These are phyloP conservation scores for Xylariaceae sp. DNA, from an alignment of 2,329 filamentous ascomycete genomes.

Conservation along the genomic window DNA sequence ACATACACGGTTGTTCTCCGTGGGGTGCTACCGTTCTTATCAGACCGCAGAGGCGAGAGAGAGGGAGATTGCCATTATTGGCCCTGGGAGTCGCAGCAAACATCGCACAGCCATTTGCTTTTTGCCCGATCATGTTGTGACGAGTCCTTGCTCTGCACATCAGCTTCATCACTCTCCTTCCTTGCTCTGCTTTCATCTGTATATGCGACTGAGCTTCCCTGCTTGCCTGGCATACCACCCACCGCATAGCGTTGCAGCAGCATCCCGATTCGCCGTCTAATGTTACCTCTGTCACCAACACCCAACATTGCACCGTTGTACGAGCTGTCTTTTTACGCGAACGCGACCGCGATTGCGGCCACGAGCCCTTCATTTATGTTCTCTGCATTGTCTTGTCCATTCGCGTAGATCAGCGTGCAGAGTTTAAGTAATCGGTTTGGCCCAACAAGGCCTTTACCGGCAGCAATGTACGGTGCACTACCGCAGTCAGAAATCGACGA, in stretches of 20 bases:
- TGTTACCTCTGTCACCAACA: neutral
- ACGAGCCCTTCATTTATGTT: neutral
- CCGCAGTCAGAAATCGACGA: slow-evolving; percentile 25
- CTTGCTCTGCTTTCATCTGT: neutral
- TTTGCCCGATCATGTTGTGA: too few relatives aligned
- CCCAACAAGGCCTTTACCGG: slow-evolving; percentile 21
- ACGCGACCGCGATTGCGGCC: neutral
- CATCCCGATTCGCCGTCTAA: neutral
- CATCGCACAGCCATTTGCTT: too few relatives aligned
- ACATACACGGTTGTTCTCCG: too few relatives aligned
- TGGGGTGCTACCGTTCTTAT: too few relatives aligned
- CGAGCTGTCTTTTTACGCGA: neutral
- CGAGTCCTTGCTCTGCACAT: too few relatives aligned
- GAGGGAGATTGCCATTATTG: too few relatives aligned
- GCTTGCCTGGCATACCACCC: too few relatives aligned
- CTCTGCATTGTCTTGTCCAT: neutral
- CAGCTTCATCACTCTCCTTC: neutral
- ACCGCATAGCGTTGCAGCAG: neutral
- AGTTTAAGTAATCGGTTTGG: neutral
- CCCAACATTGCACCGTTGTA: neutral
- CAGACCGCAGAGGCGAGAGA: too few relatives aligned
- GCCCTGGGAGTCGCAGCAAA: too few relatives aligned
- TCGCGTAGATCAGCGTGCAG: neutral
- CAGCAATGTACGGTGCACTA: slow-evolving; percentile 23
- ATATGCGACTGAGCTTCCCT: too few relatives aligned